Evolutionary conservation across 208 protist species (phyloP).

Genomic region (Crithidia sp.): DNA sequence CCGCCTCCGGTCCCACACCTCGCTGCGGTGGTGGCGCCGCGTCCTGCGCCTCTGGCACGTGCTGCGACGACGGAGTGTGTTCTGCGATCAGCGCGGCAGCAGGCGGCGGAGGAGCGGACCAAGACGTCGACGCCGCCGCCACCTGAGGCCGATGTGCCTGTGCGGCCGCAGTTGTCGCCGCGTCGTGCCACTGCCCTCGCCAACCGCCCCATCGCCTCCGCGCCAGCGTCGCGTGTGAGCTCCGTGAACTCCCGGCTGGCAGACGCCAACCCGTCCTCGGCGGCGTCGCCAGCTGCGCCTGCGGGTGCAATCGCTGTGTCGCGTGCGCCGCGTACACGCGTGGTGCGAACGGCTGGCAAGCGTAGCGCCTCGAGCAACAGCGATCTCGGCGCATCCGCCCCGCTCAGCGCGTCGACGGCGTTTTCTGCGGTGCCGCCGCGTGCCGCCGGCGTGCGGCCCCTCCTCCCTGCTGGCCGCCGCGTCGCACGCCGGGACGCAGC

Average conservation of each 20-base stretch:
- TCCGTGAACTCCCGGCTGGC: conserved; percentile 42
- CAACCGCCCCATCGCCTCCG: conserved; percentile 21
- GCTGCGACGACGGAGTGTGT: conserved; percentile 17
- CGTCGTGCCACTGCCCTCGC: not conserved
- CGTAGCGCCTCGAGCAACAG: conserved; percentile 17
- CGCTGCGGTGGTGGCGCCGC: not conserved
- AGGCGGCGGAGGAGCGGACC: not conserved
- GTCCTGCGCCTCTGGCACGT: not conserved
- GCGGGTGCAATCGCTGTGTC: not conserved
- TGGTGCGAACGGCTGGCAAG: conserved; percentile 17
- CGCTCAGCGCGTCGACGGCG: not conserved
- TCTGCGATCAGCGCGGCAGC: not conserved
- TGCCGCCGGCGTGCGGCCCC: conserved; percentile 13
- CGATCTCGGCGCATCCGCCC: not conserved
- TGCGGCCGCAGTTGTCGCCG: conserved; percentile 15
- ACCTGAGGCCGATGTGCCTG: conserved; percentile 8
- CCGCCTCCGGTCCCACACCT: conserved; percentile 15
- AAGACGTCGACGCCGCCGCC: conserved; percentile 14
- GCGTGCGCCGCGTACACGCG: conserved; percentile 4
- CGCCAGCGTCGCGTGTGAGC: conserved; percentile 34
- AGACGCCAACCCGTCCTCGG: not conserved
- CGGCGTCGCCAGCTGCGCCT: no score
- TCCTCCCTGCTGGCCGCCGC: conserved; percentile 8
- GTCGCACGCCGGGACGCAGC: not conserved
- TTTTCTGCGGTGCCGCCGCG: conserved; percentile 13